Conservation (phyloP, 805 yeast species). For the Saccharomyces eubayanus region DNA sequence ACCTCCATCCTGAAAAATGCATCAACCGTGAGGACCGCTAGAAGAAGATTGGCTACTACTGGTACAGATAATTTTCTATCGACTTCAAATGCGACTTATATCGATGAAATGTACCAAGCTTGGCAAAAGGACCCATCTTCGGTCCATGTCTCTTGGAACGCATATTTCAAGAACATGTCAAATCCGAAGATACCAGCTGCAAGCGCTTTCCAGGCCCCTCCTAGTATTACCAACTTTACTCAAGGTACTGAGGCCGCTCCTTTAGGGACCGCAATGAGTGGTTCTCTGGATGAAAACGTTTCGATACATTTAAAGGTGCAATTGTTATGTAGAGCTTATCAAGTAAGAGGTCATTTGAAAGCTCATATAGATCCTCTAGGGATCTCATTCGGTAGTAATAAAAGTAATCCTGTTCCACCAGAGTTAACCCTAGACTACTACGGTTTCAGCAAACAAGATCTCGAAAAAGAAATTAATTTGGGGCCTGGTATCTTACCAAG, state of each 20-base stretch:
- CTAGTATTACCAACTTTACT: constrained; percentile 76
- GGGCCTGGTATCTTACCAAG: constrained; percentile 98
- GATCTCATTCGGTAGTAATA: constrained; percentile 71
- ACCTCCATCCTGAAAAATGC: background rate
- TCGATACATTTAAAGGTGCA: constrained; percentile 89
- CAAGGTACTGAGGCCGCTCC: constrained; percentile 62
- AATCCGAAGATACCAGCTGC: constrained; percentile 60
- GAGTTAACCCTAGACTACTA: constrained; percentile 90
- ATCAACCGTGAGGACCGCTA: background rate
- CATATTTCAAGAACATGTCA: constrained; percentile 87
- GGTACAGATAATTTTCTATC: constrained; percentile 66
- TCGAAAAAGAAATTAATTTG: constrained; percentile 72
- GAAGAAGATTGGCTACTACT: constrained; percentile 10
- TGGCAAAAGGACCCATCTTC: constrained; percentile 86
- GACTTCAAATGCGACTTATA: constrained; percentile 78
- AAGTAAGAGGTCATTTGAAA: constrained; percentile 95
- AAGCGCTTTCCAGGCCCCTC: constrained; percentile 83
- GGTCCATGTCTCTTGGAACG: constrained; percentile 95
- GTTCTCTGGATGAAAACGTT: constrained; percentile 53
- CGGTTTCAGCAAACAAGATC: constrained; percentile 80
- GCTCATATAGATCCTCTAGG: constrained; percentile 95
- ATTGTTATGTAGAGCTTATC: constrained; percentile 94
- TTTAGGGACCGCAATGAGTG: constrained; percentile 23
- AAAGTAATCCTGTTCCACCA: constrained; percentile 49
- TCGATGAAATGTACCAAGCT: constrained; percentile 95